Percentiles rank a stretch among this genome's conserved stretches.
These are phyloP conservation scores for Phytophthora sansomeana DNA, from an alignment of 352 stramenopile species.

Conservation along the genomic window DNA sequence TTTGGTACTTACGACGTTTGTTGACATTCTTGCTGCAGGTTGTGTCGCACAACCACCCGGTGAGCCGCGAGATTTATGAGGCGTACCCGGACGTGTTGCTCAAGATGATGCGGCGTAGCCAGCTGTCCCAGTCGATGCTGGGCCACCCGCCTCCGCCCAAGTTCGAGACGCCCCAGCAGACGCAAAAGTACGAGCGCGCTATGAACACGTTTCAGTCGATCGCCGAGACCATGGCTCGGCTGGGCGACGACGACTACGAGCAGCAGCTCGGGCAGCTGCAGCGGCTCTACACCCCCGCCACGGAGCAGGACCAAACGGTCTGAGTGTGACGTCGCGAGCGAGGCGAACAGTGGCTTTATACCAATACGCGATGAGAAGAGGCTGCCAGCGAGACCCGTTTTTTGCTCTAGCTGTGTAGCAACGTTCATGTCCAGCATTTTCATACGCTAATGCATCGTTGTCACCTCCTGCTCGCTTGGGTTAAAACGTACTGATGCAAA, in stretches of 20 bases:
- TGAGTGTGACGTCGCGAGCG: conserved; percentile 35
- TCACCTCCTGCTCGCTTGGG: background rate
- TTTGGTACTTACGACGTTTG: conserved; percentile 8
- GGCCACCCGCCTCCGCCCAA: conserved; percentile 75
- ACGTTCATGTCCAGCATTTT: conserved; percentile 27
- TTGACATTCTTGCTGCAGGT: conserved; percentile 49
- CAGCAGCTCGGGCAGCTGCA: conserved; percentile 76
- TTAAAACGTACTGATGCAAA: conserved; percentile 3
- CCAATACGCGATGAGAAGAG: conserved; percentile 24
- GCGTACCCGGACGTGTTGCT: conserved; percentile 85
- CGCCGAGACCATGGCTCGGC: conserved; percentile 76
- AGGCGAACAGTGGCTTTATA: conserved; percentile 16
- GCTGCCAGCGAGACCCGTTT: background rate
- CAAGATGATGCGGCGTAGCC: conserved; percentile 86
- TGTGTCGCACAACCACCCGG: conserved; percentile 86
- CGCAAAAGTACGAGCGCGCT: conserved; percentile 84
- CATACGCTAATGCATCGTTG: conserved; percentile 10
- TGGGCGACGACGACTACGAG: conserved; percentile 80
- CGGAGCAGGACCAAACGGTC: conserved; percentile 67
- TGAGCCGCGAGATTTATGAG: conserved; percentile 88
- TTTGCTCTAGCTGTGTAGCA: conserved; percentile 1
- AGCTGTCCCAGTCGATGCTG: conserved; percentile 68
- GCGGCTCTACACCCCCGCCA: conserved; percentile 73
- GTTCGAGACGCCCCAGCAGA: conserved; percentile 76
- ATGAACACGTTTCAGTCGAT: conserved; percentile 70